Evolutionary conservation across 1,284 basidiomycete species (phyloP).

Genomic region (Tilletia caries): DNA sequence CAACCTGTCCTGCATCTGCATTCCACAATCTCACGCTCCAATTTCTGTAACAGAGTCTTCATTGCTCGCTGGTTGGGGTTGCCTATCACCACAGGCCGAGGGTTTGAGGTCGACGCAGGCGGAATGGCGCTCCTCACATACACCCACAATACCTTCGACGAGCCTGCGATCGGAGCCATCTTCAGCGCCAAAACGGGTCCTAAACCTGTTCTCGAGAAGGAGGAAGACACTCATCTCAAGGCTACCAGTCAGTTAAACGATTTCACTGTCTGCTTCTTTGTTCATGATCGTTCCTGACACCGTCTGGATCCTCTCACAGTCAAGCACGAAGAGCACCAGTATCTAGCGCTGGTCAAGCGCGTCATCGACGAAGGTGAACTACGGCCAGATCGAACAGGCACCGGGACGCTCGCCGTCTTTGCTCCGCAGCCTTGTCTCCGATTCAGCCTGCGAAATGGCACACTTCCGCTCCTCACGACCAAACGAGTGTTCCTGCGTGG

Average conservation of each 20-base stretch:
- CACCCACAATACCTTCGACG: constrained; percentile 44
- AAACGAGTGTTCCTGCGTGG: constrained; percentile 90
- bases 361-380: constrained; percentile 43
- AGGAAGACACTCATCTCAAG: neutral
- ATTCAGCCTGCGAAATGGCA: constrained; percentile 37
- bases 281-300: too few species aligned
- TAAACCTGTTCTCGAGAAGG: constrained; percentile 12
- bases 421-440: constrained; percentile 43
- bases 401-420: constrained; percentile 48
- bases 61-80: constrained; percentile 47
- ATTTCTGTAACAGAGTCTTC: constrained; percentile 23
- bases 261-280: too few species aligned
- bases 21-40: neutral
- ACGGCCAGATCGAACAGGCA: constrained; percentile 47
- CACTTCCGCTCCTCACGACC: constrained; percentile 84
- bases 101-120: constrained; percentile 49
- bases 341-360: constrained; percentile 41
- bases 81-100: constrained; percentile 34
- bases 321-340: constrained; percentile 46
- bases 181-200: constrained; percentile 45
- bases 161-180: constrained; percentile 47
- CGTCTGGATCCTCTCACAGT: neutral
- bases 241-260: constrained; percentile 2
- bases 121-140: constrained; percentile 49
- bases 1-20: neutral